Base-by-base conservation (phyloP, 352 stramenopile genomes). In the Phytophthora cactorum region DNA sequence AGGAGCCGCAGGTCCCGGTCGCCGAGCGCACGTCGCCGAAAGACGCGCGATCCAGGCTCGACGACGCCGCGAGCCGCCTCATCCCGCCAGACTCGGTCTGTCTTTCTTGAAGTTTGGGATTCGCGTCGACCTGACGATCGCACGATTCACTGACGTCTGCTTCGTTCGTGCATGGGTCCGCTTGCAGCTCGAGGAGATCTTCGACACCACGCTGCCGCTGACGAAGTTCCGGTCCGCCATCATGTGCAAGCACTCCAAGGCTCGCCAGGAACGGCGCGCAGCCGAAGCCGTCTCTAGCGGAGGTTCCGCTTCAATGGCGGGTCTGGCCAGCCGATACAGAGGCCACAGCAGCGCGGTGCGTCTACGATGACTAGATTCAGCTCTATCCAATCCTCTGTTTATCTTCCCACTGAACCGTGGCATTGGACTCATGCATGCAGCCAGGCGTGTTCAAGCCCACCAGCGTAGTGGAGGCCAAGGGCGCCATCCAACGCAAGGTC, bases 211-310 rank as follows among this genome's bases (percentile, higher is more conserved):
- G 55, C 59, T 78, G 51, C 84, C 82, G 36, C 67, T 92, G 41
- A 79, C 79, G 38, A 75, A 50, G 9, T 92, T 92, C 66, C 71
- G 81, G n/a, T 79, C 70, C 14, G 73, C 77, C 8, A 68, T 91
- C 29, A 74, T 91, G 68, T 90, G 81, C 74, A 92, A 89, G 61
- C 84, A 91, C 68, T 73, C 75, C 38, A 86, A 86, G 36, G 82
- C 78, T 51, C 72, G 84, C 8, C 64, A 63, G 10, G 60, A 70
- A 45, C 58, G 59, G 29, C 59, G 50, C 8, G 52, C 52, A 28
- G 39, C 47, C 32, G 46, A 51, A 44, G 39, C 36, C 4, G 10
- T 25, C 12, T 45, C 51, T 27, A 9, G 34, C 12, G 49, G 17
- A 25, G 5, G 9, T 4, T 63, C 58, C 0, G 34, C 41, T 34